These are phyloP conservation scores for Crotalaria pallida DNA, from an alignment of 306 rosid species.

Conservation along the genomic window DNA sequence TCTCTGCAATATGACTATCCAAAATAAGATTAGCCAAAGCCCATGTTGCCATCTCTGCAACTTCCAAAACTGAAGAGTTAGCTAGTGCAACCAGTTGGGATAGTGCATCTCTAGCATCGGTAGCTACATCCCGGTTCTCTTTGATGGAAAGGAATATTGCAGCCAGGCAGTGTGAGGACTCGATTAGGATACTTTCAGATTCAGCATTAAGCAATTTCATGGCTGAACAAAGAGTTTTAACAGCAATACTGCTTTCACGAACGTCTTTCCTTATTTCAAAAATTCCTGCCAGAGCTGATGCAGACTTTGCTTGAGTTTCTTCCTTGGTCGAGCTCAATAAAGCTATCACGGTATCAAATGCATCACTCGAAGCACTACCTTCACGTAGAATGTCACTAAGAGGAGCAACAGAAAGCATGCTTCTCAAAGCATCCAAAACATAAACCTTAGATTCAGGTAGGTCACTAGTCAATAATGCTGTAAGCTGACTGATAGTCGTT, in stretches of 20 bases:
- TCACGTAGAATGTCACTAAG: conserved; percentile 82
- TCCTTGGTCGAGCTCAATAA: conserved; percentile 73
- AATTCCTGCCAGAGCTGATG: conserved; percentile 87
- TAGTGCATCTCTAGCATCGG: conserved; percentile 65
- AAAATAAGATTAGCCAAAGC: conserved; percentile 91
- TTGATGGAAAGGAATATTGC: conserved; percentile 88
- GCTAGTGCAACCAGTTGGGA: conserved; percentile 61
- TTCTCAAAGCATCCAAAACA: conserved; percentile 84
- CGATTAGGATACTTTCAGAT: conserved; percentile 68
- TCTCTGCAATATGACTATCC: conserved; percentile 73
- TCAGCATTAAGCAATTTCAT: conserved; percentile 73
- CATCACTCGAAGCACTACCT: conserved; percentile 93
- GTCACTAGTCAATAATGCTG: conserved; percentile 90
- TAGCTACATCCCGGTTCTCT: conserved; percentile 82
- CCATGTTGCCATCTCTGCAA: conserved; percentile 78
- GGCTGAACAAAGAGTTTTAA: conserved; percentile 64
- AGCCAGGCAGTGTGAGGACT: conserved; percentile 85
- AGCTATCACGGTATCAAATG: conserved; percentile 80
- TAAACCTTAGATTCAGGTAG: conserved; percentile 86
- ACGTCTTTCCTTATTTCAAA: conserved; percentile 84
- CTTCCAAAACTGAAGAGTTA: conserved; percentile 73
- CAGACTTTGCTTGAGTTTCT: conserved; percentile 96
- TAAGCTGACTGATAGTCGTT: conserved; percentile 90
- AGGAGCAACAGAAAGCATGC: conserved; percentile 90
- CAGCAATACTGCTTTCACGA: conserved; percentile 86